Base-by-base conservation (phyloP, 1,139 yeast genomes). In the Pichia inconspicua region DNA sequence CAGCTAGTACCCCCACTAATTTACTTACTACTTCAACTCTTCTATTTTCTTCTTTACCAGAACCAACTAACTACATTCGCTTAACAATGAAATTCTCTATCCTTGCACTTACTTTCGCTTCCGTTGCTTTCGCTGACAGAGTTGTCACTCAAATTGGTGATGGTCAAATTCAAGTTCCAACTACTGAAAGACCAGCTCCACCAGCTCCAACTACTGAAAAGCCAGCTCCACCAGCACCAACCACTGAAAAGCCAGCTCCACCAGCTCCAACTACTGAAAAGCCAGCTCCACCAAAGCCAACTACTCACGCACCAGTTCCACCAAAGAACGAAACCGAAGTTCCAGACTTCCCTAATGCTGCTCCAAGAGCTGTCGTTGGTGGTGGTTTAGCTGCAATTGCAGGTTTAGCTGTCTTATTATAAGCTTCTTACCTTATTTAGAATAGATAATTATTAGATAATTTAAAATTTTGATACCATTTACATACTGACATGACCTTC, bases 51-150 rank as follows among this genome's bases (percentile, higher is more conserved):
- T 35, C 25, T 43, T 45, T 41, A 25, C 35, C 41, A 19, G 30
- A 25, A 25, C 36, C 25, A 22, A 45, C 40, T 37, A 37, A 25
- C 41, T 30, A 25, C 48, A 34, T 34, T 42, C 48, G 41, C 38
- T 44, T 22, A 55, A 37, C 25, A 54, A 57, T 57, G 60, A 53
- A 57, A 53, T 55, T 55, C 52, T 42, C 48, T 6, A 41, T 77
- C 52, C 60, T 73, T 48, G 60, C 71, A 32, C 52, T 65, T 41
- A 53, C 70, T 45, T 40, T 51, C 40, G 53, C 56, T 40, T 59
- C 70, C 25, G 60, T 45, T 28, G 56, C 68, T 43, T 48, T 55
- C n/a, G 55, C 60, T 15, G 60, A 55, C 47, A 38, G 34, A n/a
- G 57, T 53, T 28, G 39, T 56, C 32, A 51, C 58, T 40, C 60